Percentiles rank a stretch among this genome's conserved stretches.
phyloP scores from a whole-genome alignment of 129 eudicot genomes.

The Glebionis coronaria region DNA sequence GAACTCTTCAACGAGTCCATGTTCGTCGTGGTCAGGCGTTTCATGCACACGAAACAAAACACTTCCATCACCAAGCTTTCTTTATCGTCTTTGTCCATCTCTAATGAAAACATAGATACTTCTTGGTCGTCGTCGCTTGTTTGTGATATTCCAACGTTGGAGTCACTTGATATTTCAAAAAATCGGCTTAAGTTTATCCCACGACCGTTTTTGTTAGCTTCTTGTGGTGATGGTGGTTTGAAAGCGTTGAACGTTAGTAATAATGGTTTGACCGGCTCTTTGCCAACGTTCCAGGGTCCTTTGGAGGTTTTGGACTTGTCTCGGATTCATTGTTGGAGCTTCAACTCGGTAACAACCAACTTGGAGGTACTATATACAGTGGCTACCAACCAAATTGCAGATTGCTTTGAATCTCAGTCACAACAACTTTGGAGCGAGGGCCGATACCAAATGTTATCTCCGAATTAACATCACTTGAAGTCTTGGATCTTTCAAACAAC shows the following conservation, averaged over 20 bases:
- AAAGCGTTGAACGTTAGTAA: constrained; percentile 56
- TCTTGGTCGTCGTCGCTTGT: constrained; percentile 49
- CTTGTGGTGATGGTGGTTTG: constrained; percentile 50
- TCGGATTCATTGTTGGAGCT: constrained; percentile 52
- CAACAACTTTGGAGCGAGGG: constrained; percentile 62
- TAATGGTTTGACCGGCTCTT: constrained; percentile 38
- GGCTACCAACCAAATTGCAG: constrained; percentile 50
- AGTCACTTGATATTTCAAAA: constrained; percentile 54
- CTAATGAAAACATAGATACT: constrained; percentile 13
- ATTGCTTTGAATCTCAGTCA: constrained; percentile 69
- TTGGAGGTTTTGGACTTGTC: constrained; percentile 63
- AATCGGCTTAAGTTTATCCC: constrained; percentile 47
- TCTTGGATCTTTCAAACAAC: constrained; percentile 83
- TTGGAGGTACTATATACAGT: constrained; percentile 47
- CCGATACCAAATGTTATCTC: constrained; percentile 38
- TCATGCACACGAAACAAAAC: constrained; percentile 33
- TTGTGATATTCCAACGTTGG: constrained; percentile 46
- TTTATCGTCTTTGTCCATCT: constrained; percentile 34
- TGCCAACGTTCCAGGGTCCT: constrained; percentile 48
- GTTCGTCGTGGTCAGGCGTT: constrained; percentile 85
- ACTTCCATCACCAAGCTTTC: constrained; percentile 38
- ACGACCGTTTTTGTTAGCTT: constrained; percentile 31
- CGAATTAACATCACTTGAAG: constrained; percentile 41
- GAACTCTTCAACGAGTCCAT: constrained; percentile 50
- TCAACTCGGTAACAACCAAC: constrained; percentile 65